Evolutionary conservation across 257 asterid species (phyloP).

Genomic region (Scutellaria baicalensis): DNA sequence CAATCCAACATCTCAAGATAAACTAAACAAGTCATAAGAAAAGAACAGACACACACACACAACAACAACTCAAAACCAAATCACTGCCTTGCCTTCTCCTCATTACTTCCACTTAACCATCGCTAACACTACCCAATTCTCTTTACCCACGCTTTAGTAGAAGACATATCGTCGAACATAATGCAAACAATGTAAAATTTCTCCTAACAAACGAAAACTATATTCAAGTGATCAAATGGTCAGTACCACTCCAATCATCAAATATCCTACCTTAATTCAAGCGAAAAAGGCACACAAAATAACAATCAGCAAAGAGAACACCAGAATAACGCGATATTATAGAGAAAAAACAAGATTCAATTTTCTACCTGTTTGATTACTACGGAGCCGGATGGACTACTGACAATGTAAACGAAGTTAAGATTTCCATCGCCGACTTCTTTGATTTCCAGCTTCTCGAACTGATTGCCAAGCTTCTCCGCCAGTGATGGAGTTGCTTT

Average conservation of each 20-base stretch:
- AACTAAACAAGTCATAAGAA: neutral
- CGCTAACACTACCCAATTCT: neutral
- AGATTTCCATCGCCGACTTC: conserved; percentile 99
- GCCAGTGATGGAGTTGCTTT: conserved; percentile 71
- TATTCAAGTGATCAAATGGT: neutral
- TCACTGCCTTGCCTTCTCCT: neutral
- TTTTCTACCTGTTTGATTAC: conserved; percentile 79
- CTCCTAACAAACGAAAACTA: neutral
- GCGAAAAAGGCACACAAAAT: neutral
- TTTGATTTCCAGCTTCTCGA: conserved; percentile 56
- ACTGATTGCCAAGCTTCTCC: conserved; percentile 49
- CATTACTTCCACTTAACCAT: neutral
- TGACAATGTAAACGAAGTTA: conserved; percentile 80
- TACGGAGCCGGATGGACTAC: conserved; percentile 47
- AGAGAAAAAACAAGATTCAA: neutral
- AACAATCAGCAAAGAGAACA: neutral
- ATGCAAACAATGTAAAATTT: neutral
- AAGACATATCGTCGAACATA: neutral
- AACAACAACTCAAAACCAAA: neutral
- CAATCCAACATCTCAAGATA: neutral
- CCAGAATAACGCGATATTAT: neutral
- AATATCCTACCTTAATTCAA: neutral
- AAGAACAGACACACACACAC: neutral
- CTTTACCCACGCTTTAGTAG: neutral
- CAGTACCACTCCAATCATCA: neutral